These are phyloP conservation scores for Exophiala bonariae DNA, from an alignment of 2,329 filamentous ascomycete species.

Conservation along the genomic window DNA sequence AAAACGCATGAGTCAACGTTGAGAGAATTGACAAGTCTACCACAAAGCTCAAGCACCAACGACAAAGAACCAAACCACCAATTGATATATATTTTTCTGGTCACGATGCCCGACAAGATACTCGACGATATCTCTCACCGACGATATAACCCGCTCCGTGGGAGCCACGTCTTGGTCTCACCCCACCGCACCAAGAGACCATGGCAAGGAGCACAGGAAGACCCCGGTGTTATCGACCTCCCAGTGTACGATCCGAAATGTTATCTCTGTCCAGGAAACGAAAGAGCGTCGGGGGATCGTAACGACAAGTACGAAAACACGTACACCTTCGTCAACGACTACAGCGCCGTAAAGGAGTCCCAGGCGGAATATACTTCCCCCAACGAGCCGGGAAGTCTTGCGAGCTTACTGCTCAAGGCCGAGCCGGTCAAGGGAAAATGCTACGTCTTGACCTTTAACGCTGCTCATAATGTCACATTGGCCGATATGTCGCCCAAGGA, in stretches of 20 bases:
- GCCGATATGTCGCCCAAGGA: conserved; percentile 79
- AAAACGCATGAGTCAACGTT: no score
- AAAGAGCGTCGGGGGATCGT: conserved; percentile 78
- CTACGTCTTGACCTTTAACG: conserved; percentile 94
- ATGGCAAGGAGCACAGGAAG: conserved; percentile 88
- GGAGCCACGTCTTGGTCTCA: conserved; percentile 90
- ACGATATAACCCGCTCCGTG: conserved; percentile 87
- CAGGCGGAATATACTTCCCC: conserved; percentile 71
- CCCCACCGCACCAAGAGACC: conserved; percentile 95
- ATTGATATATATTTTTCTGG: not conserved
- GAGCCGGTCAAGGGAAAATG: conserved; percentile 91
- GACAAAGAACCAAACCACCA: no score
- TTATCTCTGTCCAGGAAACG: conserved; percentile 91
- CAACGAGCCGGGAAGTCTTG: conserved; percentile 53
- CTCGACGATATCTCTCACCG: conserved; percentile 96
- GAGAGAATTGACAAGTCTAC: no score
- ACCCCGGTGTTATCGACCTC: conserved; percentile 64
- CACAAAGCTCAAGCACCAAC: no score
- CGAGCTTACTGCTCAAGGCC: conserved; percentile 75
- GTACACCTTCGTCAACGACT: conserved; percentile 96
- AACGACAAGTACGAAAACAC: conserved; percentile 87
- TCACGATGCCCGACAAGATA: conserved; percentile 68
- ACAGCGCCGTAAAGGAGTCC: conserved; percentile 91
- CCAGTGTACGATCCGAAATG: conserved; percentile 88
- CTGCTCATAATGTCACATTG: conserved; percentile 85